Base-by-base conservation (phyloP, 345 rosid genomes). In the Streptanthus diversifolius region DNA sequence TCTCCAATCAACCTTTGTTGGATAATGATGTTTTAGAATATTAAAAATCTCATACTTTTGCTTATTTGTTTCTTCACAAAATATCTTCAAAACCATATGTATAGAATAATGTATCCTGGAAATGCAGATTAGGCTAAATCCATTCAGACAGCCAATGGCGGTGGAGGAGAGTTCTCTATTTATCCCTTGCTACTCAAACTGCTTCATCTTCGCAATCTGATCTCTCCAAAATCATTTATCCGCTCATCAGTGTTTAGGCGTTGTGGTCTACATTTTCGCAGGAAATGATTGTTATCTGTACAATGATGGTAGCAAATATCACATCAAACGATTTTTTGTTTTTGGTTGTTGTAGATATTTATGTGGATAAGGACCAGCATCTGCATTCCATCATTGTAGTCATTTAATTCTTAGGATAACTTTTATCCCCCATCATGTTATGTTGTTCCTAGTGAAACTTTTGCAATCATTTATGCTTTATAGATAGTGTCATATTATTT, bases 111-210 rank as follows among this genome's bases (percentile, higher is more conserved):
- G 35, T 17, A 15, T 52, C 18, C 1, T 51, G 39, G 17, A 32
- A 33, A n/a, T 63, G 86, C 80, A 93, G 99, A 82, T 91, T 68
- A 86, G 80, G 43, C 73, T 91, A 70, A 95, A 91, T 79, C 98
- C 99, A 29, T 95, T 95, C 63, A 87, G 98, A 85, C 96, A 95
- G 86, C 99, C 99, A 22, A 66, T 95, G 86, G 86, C 36, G 45
- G 97, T 90, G 41, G 96, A 89, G 80, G 93, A 86, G 33, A 77
- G 76, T 63, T 76, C 92, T 14, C 61, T 95, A 52, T 71, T 81
- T 74, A 85, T 95, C 49, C 98, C 98, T 57, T 91, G 96, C 85
- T 95, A 85, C 79, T 89, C 97, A 52, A 95, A 91, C 77, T 95
- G 97, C 82, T 89, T 89, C 84, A 80, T 95, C 64, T 87, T 90